A percentile compares a stretch with the other conserved stretches of the same genome.
These are phyloP conservation scores for Tritrichomonas foetus DNA, from an alignment of 208 protist species.

Conservation along the genomic window DNA sequence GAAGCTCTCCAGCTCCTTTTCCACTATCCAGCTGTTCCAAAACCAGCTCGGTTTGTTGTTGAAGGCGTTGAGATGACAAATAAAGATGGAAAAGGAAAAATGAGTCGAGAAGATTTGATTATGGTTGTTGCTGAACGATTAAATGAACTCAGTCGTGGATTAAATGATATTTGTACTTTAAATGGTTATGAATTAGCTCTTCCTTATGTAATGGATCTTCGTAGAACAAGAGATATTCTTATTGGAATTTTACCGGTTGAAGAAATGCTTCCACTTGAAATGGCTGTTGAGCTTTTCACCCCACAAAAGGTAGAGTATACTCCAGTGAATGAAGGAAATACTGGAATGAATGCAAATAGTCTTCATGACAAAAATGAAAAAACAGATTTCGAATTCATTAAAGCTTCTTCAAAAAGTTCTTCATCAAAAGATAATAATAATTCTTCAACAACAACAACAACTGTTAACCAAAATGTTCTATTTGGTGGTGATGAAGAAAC, in stretches of 20 bases:
- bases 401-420: too few relatives aligned
- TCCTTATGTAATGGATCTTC: conserved; percentile 15
- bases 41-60: neutral
- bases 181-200: neutral
- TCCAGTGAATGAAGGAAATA: neutral
- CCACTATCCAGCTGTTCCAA: neutral
- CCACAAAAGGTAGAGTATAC: neutral
- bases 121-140: neutral
- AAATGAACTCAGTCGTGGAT: neutral
- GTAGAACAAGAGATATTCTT: conserved; percentile 4
- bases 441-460: too few relatives aligned
- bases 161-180: neutral
- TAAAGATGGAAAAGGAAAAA: neutral
- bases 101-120: neutral
- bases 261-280: neutral
- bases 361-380: too few relatives aligned
- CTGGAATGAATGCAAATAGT: too few relatives aligned
- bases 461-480: too few relatives aligned
- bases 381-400: too few relatives aligned
- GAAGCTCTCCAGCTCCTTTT: neutral
- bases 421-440: too few relatives aligned
- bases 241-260: neutral
- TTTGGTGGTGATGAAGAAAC: too few relatives aligned
- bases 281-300: neutral
- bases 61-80: neutral